Base-by-base conservation (phyloP, 1,284 basidiomycete genomes). In the Cutaneotrichosporon cyanovorans region DNA sequence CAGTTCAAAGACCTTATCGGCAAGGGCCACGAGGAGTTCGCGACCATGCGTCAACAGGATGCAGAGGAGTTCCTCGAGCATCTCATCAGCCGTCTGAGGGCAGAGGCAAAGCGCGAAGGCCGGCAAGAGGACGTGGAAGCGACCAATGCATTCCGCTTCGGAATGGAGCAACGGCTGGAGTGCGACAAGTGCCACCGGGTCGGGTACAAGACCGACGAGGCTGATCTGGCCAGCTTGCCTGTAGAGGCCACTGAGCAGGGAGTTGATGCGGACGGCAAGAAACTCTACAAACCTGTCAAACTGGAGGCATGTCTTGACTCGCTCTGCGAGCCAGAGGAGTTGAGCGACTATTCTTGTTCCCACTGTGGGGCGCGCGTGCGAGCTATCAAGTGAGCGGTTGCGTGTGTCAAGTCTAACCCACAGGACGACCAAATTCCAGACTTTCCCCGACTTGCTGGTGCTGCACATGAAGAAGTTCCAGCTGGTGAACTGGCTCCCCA, bases 41-140 rank as follows among this genome's bases (percentile, higher is more conserved):
- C 87, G 25, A 97, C 91, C 16, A 97, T 97, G 92, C 79, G 82
- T 37, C 92, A 98, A 71, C 93, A 98, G 68, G 93, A 99, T 63
- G 82, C 92, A 1, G 91, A 96, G 63, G 93, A 98, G 71, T 98
- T 98, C 73, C 77, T 98, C 50, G 78, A 81, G 45, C 81, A 93
- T 69, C 73, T 97, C 9, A 62, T 97, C 42, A 80, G 79, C 4
- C 76, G 80, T 15, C 71, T 95, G 14, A 76, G 87, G 42, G 72
- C 81, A 55, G 77, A 85, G 59, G 73, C 79, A 38, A 80, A 82
- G 62, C 78, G 78, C 55, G 71, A 72, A 41, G 73, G 60, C 2
- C 53, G 69, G 32, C 43, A 39, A 31, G 61, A 63, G 21, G 44
- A 46, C 2, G 41, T 52, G 51, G 81, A 87, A 51, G 80, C 90